Base-by-base conservation (phyloP, 2,329 filamentous ascomycete species). In the Myriosclerotinia scirpicola region DNA sequence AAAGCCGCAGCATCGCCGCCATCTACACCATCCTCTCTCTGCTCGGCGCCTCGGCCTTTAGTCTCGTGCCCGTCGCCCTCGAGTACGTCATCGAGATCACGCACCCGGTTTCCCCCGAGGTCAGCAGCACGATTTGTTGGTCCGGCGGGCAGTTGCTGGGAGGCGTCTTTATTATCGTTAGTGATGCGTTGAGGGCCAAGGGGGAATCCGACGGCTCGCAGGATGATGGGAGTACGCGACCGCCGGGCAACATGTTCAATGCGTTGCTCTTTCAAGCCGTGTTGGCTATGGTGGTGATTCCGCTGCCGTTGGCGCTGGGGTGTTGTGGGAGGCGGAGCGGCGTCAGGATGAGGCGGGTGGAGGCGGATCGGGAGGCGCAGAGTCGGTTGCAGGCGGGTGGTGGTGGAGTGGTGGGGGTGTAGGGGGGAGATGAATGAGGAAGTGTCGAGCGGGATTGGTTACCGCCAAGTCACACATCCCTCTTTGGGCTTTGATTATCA, bases 31-130 rank as follows among this genome's bases (percentile, higher is more conserved):
- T 96, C 20, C 86, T 91, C 70, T 86, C 89, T 2, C 69, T 96
- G 20, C 82, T 97, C 3, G 95, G 95, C 54, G 93, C 92, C 1
- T 81, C 91, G 0, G 88, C 85, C 12, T 98, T 98, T 79, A 84
- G 84, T 26, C 80, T 98, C 3, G 83, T 98, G 0, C 95, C 95
- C 3, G 85, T 97, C 48, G 90, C 88, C 7, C 84, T 98, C 60
- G 95, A 99, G 78, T 93, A 90, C 72, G 81, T 97, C 20, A 91
- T 91, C 62, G 92, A 98, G 77, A 85, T 97, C 67, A 93, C 90
- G 6, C 91, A 95, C 74, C 95, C 95, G 0, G 87, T 96, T 36
- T 89, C 87, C 52, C 93, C 95, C 0, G 94, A 96, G 78, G 85
- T 97, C 54, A 91, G 91, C 0, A 91, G 87, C 69, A 92, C 91